Evolutionary conservation across 768 basidiomycete species (phyloP).

Genomic region (Multifurca ochricompacta): DNA sequence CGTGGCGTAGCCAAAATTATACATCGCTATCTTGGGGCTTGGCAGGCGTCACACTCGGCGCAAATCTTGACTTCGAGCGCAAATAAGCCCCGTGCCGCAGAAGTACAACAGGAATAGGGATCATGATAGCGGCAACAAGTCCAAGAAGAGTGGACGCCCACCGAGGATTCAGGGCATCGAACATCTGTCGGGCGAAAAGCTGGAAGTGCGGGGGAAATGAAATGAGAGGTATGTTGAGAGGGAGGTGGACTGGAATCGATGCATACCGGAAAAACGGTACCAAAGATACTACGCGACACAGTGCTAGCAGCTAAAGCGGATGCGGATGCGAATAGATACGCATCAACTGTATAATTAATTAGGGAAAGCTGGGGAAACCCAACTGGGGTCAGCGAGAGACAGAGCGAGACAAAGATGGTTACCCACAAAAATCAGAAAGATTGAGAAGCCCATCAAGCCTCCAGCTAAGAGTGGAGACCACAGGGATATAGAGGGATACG

Average conservation of each 20-base stretch:
- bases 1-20: background rate
- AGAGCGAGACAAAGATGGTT: background rate
- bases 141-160: constrained; percentile 58
- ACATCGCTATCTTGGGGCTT: constrained; percentile 3
- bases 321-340: constrained; percentile 46
- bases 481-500: constrained; percentile 41
- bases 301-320: constrained; percentile 50
- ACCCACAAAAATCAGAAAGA: constrained; percentile 49
- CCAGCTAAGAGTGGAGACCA: constrained; percentile 50
- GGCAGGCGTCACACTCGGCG: background rate
- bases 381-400: background rate
- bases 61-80: constrained; percentile 17
- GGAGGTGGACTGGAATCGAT: background rate
- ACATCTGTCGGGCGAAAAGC: constrained; percentile 53
- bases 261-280: constrained; percentile 27
- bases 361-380: constrained; percentile 37
- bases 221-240: background rate
- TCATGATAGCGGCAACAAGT: constrained; percentile 41
- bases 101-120: constrained; percentile 34
- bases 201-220: constrained; percentile 14
- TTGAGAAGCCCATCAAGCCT: constrained; percentile 42
- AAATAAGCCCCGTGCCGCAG: constrained; percentile 20
- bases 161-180: constrained; percentile 37
- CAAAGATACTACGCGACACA: constrained; percentile 45
- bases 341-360: constrained; percentile 56